Evolutionary conservation across 306 rosid species (phyloP), one percentile per base, ranked within the genome.

Genomic region (Sechiopsis laciniata): DNA sequence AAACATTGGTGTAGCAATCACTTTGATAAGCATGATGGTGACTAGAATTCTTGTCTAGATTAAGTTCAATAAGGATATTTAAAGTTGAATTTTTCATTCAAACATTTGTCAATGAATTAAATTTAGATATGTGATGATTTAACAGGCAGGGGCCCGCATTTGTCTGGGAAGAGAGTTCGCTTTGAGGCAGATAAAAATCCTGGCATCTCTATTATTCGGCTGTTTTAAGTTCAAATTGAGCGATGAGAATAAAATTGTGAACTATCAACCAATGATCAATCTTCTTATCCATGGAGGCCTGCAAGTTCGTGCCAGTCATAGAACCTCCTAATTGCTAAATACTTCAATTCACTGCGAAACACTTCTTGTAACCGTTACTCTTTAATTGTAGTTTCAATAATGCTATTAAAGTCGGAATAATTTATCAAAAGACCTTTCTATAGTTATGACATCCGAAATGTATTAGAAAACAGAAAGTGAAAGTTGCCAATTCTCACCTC

Each of bases 141-240:
- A 42, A 76, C 96, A 88, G 96, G 96, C 96, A 0, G 96, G 97
- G 32, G 96, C 88, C 2, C 76, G 97, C 59, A 84, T 93, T 29
- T 93, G 98, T 76, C 85, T 93, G 0, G 98, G 97, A 50, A 93
- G 82, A 73, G 96, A 90, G 80, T 93, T 93, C 81, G 96, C 98
- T 68, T 88, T 87, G 55, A 85, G 93, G 78, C 96, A 93, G 73
- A 83, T 93, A 90, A 90, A 93, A 85, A 93, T 90, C 81, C 79
- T 93, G 57, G 72, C 84, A 32, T 89, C 96, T 37, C 77, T 83
- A 29, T 65, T 90, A 70, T 50, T 92, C 32, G 76, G 90, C 10
- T 79, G 80, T 78, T 90, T 88, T 60, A 69, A 37, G 40, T 90
- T 92, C 82, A 82, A 78, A 77, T 60, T 88, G 88, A 85, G 82